Base-by-base conservation (phyloP, 1,284 basidiomycete species). In the Mycena sp. region DNA sequence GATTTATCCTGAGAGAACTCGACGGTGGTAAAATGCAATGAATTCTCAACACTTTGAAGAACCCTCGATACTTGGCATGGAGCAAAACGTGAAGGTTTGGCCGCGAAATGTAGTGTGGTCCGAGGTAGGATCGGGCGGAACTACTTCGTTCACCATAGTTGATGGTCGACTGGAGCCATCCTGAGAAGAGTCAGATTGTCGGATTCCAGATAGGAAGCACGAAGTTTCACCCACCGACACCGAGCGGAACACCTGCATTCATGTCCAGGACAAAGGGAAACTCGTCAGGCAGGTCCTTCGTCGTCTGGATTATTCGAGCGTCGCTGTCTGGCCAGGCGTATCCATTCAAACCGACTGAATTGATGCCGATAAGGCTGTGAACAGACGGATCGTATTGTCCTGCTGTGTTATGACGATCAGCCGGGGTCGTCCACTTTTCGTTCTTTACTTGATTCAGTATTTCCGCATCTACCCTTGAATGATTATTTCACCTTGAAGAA, bases 181-280 rank as follows among this genome's bases (percentile, higher is more conserved):
- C 72, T 74, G 6, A 17, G 19, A 4, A 10, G 17, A 29, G 19
- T 29, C 26, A 11, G 25, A 28, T 40, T 12, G 6, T 35, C n/a
- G n/a, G n/a, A n/a, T 35, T 35, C 7, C 25, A 30, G 17, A 55
- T 32, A 41, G 25, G 17, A 12, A 43, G 43, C 25, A 25, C 26
- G 9, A 25, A 7, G 16, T 19, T n/a, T 14, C 14, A 48, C 45
- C n/a, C 44, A 74, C 73, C 70, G 37, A 75, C 38, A 11, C 74
- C 74, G 28, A 74, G 65, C 11, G 64, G 63, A 23, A 63, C 51
- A 11, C 73, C 74, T 10, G 70, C 67, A 58, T 75, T 75, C 45
- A 69, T 67, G 53, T 75, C 73, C 9, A 66, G 29, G 29, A 71
- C 66, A 58, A 67, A 75, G 0, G 69, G 66, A 38, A 73, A 75